Conservation (phyloP, 2,329 filamentous ascomycete genomes). For the Cladosporium sp. region DNA sequence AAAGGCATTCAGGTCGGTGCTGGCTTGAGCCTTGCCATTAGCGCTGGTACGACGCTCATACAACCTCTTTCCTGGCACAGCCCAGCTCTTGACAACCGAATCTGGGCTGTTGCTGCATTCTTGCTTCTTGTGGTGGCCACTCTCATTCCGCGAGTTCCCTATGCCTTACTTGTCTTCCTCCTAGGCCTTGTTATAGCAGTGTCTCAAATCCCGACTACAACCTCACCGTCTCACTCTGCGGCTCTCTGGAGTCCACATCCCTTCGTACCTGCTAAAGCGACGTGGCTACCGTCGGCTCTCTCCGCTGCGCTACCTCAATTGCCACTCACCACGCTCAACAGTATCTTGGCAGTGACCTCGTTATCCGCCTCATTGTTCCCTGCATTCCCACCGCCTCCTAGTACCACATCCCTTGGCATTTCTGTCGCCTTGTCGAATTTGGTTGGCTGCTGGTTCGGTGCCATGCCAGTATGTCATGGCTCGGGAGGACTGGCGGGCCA, state of each 20-base stretch:
- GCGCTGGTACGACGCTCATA: slow-evolving; percentile 67
- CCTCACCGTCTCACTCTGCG: slow-evolving; percentile 10
- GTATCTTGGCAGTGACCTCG: slow-evolving; percentile 79
- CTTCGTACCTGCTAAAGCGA: slow-evolving; percentile 40
- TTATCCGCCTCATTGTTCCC: slow-evolving; percentile 75
- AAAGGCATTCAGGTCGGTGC: slow-evolving; percentile 95
- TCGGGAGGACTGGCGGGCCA: slow-evolving; percentile 88
- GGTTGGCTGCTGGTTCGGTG: slow-evolving; percentile 81
- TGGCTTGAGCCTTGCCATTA: slow-evolving; percentile 75
- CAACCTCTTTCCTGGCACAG: slow-evolving; percentile 63
- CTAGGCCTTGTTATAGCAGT: slow-evolving; percentile 63
- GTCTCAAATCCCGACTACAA: not conserved
- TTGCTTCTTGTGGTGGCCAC: slow-evolving; percentile 65
- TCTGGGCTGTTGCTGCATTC: slow-evolving; percentile 74
- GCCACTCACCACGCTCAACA: slow-evolving; percentile 88
- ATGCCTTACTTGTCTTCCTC: slow-evolving; percentile 68
- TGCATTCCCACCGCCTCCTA: slow-evolving; percentile 49
- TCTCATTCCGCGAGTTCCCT: slow-evolving; percentile 64
- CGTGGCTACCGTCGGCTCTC: slow-evolving; percentile 54
- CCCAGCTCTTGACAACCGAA: slow-evolving; percentile 68
- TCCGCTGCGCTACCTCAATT: slow-evolving; percentile 78
- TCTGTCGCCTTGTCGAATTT: slow-evolving; percentile 84
- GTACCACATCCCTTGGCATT: slow-evolving; percentile 71
- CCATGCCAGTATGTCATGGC: slow-evolving; percentile 93
- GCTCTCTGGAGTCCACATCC: slow-evolving; percentile 56